phyloP scores from a whole-genome alignment of 352 stramenopile species.

The Phytophthora ramorum region DNA sequence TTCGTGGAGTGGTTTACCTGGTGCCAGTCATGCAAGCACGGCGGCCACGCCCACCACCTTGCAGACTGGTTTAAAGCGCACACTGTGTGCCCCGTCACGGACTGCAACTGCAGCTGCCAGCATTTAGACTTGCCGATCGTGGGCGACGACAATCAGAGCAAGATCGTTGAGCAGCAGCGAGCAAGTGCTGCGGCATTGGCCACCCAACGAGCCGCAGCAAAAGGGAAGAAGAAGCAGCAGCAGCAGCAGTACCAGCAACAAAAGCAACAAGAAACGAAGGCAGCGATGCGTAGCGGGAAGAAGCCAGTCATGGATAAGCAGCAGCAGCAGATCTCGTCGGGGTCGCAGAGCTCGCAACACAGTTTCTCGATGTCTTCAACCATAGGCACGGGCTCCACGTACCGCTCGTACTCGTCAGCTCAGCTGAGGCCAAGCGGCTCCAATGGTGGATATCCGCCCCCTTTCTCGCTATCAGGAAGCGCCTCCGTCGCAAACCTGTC shows the following conservation, averaged over 20 bases:
- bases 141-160: slow-evolving; percentile 55
- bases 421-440: slow-evolving; percentile 38
- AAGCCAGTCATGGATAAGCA: slow-evolving; percentile 44
- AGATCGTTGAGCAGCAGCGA: slow-evolving; percentile 48
- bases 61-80: slow-evolving; percentile 94
- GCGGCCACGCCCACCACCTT: slow-evolving; percentile 94
- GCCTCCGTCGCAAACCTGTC: slow-evolving; percentile 37
- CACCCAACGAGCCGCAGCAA: slow-evolving; percentile 28
- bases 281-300: slow-evolving; percentile 21
- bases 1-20: slow-evolving; percentile 97
- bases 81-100: slow-evolving; percentile 91
- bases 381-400: slow-evolving; percentile 37
- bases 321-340: slow-evolving; percentile 20
- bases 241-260: slow-evolving; percentile 33
- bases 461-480: slow-evolving; percentile 48
- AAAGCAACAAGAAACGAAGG: slow-evolving; percentile 32
- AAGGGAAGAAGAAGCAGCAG: slow-evolving; percentile 41
- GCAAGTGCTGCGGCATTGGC: slow-evolving; percentile 31
- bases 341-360: slow-evolving; percentile 36
- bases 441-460: slow-evolving; percentile 36
- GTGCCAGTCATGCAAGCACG: slow-evolving; percentile 93
- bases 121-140: slow-evolving; percentile 74
- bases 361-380: slow-evolving; percentile 46
- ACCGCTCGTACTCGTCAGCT: slow-evolving; percentile 40
- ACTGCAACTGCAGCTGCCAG: slow-evolving; percentile 94